Base-by-base conservation (phyloP, 2,329 filamentous ascomycete species). In the Fusarium sp. region DNA sequence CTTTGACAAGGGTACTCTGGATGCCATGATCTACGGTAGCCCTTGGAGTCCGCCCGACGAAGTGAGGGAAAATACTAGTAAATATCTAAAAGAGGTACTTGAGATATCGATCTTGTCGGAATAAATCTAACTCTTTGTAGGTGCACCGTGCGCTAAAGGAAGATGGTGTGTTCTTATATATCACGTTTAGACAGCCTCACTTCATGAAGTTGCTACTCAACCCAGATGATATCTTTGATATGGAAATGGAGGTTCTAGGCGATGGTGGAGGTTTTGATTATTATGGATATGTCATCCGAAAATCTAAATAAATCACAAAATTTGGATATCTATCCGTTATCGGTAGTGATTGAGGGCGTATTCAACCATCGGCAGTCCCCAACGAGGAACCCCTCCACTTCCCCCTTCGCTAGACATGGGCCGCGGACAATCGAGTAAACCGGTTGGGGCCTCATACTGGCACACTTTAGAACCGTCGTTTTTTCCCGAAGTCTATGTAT, bases 151-250 rank as follows among this genome's bases (percentile, higher is more conserved):
- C 18, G n/a, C 7, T 57, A 16, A 57, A 33, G 6, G 26, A 24
- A 2, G 26, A 39, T 18, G 56, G 39, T 8, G 50, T 57, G 3
- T 46, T 57, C 1, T 26, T 57, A 12, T 26, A 31, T 8, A 38
- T 59, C n/a, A 59, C 50, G 3, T 59, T 59, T 18, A 44, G 39
- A 20, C 50, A 59, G 16, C 52, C 56, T 8, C 50, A 57, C 13
- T 59, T 46, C 10, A 46, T 59, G 39, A 39, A 46, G 8, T 10
- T 43, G 1, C 28, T 57, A 12, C 9, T 57, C 3, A 57, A 39
- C 4, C 56, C 31, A 16, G 39, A 57, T 24, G 38, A 38, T 3
- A 58, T 56, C 7, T 58, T 41, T 20, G 31, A 56, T 6, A 59
- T 57, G 11, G 38, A 57, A 16, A 18, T 57, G 8, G 39, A 44